Conservation (phyloP, 1,139 yeast species). For the Zygoascus sp. region DNA sequence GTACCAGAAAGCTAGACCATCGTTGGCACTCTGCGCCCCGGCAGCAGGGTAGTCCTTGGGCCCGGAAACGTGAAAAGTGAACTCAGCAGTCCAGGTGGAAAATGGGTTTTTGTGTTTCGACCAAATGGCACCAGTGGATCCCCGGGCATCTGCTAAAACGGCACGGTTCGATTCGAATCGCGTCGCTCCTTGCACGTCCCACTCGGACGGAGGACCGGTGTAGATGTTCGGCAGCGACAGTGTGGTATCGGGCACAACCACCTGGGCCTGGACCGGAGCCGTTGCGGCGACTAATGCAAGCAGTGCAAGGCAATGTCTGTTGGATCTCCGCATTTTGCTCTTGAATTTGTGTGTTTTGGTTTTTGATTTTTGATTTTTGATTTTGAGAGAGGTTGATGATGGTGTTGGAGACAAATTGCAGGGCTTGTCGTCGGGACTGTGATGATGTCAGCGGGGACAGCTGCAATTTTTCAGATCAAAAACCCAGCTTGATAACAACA, state of each 20-base stretch:
- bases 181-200: constrained; percentile 9
- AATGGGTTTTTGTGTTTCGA: constrained; percentile 27
- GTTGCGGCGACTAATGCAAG: no score
- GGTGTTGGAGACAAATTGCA: no score
- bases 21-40: constrained; percentile 15
- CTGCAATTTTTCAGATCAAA: constrained; percentile 2
- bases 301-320: not conserved
- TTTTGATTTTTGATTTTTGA: no score
- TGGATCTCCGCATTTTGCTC: not conserved
- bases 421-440: no score
- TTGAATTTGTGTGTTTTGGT: not conserved
- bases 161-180: constrained; percentile 14
- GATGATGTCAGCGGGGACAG: not conserved
- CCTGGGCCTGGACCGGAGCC: not conserved
- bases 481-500: not conserved
- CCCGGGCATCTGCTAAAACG: constrained; percentile 21
- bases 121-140: constrained; percentile 35
- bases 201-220: constrained; percentile 1
- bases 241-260: constrained; percentile 2
- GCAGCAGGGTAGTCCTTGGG: constrained; percentile 19
- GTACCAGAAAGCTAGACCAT: constrained; percentile 39
- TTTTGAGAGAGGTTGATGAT: no score
- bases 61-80: constrained; percentile 31
- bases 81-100: constrained; percentile 36
- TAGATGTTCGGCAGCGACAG: not conserved